A percentile compares a stretch with the other conserved stretches of the same genome.
Evolutionary conservation across 73 alveolate genomes (phyloP).

Genomic region (Tetrahymena thermophila): DNA sequence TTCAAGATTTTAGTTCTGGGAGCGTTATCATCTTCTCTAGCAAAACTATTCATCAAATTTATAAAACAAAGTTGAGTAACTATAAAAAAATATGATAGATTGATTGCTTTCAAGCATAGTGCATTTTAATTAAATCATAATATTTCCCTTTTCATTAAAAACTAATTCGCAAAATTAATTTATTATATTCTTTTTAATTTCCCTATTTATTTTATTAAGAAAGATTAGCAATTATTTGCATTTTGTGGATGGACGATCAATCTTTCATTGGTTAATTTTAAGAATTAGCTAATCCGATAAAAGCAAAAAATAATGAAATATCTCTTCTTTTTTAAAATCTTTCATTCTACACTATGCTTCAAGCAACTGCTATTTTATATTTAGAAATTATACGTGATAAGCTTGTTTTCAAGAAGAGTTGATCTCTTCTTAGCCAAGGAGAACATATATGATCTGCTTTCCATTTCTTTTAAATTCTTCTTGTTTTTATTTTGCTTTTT

Average conservation of each 20-base stretch:
- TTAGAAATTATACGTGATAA: constrained; percentile 17
- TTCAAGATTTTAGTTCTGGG: constrained; percentile 41
- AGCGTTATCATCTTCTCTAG: constrained; percentile 49
- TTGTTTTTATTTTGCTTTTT: neutral
- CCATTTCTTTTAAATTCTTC: constrained; percentile 29
- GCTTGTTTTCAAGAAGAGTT: constrained; percentile 35
- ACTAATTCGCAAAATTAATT: neutral
- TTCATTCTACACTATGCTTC: neutral
- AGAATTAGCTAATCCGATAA: neutral
- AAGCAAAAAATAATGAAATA: neutral
- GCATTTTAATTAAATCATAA: neutral
- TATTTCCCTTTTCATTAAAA: neutral
- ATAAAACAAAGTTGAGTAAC: neutral
- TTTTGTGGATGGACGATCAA: too few relatives aligned
- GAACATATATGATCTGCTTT: constrained; percentile 41
- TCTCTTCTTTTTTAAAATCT: neutral
- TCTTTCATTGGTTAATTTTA: neutral
- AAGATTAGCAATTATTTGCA: neutral
- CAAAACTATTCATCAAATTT: constrained; percentile 22
- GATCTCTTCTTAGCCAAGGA: constrained; percentile 46
- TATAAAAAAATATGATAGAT: too few relatives aligned
- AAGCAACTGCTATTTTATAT: neutral
- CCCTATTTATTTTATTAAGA: neutral
- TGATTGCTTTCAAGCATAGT: neutral
- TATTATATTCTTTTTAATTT: too few relatives aligned